Evolutionary conservation across 2,329 filamentous ascomycete species (phyloP).

Genomic region (Penicillium digitatum): DNA sequence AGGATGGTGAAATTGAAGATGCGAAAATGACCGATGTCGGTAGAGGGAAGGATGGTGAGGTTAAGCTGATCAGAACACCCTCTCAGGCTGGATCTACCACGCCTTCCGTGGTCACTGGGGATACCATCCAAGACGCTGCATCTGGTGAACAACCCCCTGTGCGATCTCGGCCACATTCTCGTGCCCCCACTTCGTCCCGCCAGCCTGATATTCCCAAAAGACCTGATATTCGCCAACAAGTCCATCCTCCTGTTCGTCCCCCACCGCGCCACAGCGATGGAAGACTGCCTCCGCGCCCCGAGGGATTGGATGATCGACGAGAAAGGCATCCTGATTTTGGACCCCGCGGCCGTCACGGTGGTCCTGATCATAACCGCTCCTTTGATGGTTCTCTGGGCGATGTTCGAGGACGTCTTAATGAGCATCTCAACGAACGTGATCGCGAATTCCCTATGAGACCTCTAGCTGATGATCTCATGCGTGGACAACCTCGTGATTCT

Average conservation of each 20-base stretch:
- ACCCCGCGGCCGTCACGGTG: slow-evolving; percentile 36
- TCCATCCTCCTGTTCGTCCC: slow-evolving; percentile 38
- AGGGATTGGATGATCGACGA: slow-evolving; percentile 38
- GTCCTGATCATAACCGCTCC: slow-evolving; percentile 35
- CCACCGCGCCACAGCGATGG: slow-evolving; percentile 35
- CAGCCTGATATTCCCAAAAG: slow-evolving; percentile 37
- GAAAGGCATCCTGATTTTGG: slow-evolving; percentile 39
- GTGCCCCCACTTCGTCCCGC: slow-evolving; percentile 28
- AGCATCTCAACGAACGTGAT: slow-evolving; percentile 35
- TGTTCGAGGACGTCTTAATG: slow-evolving; percentile 30
- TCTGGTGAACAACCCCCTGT: slow-evolving; percentile 15
- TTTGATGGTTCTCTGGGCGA: slow-evolving; percentile 36
- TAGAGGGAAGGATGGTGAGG: slow-evolving; percentile 17
- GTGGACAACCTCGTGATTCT: slow-evolving; percentile 34
- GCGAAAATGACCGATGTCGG: slow-evolving; percentile 41
- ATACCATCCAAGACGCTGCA: slow-evolving; percentile 6
- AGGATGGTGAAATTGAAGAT: slow-evolving; percentile 47
- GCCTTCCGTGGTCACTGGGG: slow-evolving; percentile 8
- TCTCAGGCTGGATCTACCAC: slow-evolving; percentile 11
- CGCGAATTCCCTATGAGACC: slow-evolving; percentile 34
- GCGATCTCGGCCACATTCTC: slow-evolving; percentile 26
- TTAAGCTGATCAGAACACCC: slow-evolving; percentile 6
- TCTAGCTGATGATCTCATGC: slow-evolving; percentile 39
- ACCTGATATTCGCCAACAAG: slow-evolving; percentile 36
- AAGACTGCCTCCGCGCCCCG: slow-evolving; percentile 38